A percentile compares a stretch with the other conserved stretches of the same genome.
These are phyloP conservation scores for Citrus unshiu DNA, from an alignment of 345 rosid species.

Conservation along the genomic window DNA sequence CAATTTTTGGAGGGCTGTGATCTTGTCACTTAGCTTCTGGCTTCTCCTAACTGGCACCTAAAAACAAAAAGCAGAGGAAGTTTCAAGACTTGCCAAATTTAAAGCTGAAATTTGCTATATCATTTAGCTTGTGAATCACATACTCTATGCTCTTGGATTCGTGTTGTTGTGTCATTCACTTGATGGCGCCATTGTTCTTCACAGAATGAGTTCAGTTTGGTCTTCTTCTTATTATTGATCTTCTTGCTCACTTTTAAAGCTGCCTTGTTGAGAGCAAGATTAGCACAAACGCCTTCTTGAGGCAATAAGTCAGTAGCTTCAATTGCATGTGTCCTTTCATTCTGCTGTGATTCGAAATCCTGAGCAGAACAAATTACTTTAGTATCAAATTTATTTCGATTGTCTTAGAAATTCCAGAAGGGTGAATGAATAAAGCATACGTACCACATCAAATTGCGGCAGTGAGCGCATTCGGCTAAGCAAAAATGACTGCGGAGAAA, in stretches of 20 bases:
- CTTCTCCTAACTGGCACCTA: slow-evolving; percentile 49
- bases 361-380: background rate
- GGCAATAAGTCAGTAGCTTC: slow-evolving; percentile 2
- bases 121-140: background rate
- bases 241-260: slow-evolving; percentile 16
- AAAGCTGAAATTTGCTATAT: background rate
- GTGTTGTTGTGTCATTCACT: background rate
- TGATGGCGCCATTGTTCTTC: slow-evolving; percentile 15
- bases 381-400: background rate
- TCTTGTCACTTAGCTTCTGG: slow-evolving; percentile 59
- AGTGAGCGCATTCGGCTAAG: slow-evolving; percentile 10
- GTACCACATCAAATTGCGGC: slow-evolving; percentile 23
- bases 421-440: background rate
- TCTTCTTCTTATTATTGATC: slow-evolving; percentile 31
- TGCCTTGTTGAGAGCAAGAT: background rate
- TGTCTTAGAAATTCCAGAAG: background rate
- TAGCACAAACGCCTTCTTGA: background rate
- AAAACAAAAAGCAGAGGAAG: background rate
- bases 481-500: slow-evolving; percentile 15
- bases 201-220: slow-evolving; percentile 3
- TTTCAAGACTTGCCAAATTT: background rate
- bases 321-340: slow-evolving; percentile 20
- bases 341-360: slow-evolving; percentile 16
- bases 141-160: slow-evolving; percentile 21
- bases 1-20: slow-evolving; percentile 64